These are phyloP conservation scores for Boletus tylopilopsis DNA, from an alignment of 768 basidiomycete genomes.

Conservation along the genomic window DNA sequence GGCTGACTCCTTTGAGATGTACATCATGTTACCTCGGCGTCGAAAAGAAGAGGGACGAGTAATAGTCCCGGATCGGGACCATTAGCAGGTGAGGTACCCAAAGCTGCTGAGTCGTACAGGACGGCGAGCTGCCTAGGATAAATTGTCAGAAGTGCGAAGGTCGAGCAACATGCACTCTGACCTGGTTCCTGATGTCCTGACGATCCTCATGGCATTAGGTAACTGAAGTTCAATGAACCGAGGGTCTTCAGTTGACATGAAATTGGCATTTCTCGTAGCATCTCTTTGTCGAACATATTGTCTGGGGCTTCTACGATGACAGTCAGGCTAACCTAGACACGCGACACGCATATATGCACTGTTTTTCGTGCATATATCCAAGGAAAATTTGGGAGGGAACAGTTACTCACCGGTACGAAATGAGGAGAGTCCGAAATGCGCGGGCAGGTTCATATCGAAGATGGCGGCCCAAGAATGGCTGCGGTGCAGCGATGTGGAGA, in stretches of 20 bases:
- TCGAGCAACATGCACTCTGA: slow-evolving; percentile 23
- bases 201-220: slow-evolving; percentile 59
- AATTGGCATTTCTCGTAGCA: slow-evolving; percentile 10
- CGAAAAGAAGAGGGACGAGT: slow-evolving; percentile 55
- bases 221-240: slow-evolving; percentile 43
- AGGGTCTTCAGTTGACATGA: slow-evolving; percentile 14
- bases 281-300: slow-evolving; percentile 21
- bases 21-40: slow-evolving; percentile 47
- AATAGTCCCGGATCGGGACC: slow-evolving; percentile 35
- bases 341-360: slow-evolving; percentile 21
- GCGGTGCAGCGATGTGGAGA: slow-evolving; percentile 51
- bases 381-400: background rate
- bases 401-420: slow-evolving; percentile 64
- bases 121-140: slow-evolving; percentile 37
- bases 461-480: slow-evolving; percentile 66
- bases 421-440: slow-evolving; percentile 66
- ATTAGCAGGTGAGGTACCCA: slow-evolving; percentile 7
- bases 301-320: slow-evolving; percentile 15
- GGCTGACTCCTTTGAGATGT: background rate
- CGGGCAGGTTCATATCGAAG: slow-evolving; percentile 78
- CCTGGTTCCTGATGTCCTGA: slow-evolving; percentile 52
- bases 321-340: slow-evolving; percentile 6
- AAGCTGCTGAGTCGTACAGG: slow-evolving; percentile 57
- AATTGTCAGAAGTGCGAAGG: background rate
- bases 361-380: slow-evolving; percentile 13